These are phyloP conservation scores for Geranium incanum DNA, from an alignment of 441 rosid species.

Conservation along the genomic window DNA sequence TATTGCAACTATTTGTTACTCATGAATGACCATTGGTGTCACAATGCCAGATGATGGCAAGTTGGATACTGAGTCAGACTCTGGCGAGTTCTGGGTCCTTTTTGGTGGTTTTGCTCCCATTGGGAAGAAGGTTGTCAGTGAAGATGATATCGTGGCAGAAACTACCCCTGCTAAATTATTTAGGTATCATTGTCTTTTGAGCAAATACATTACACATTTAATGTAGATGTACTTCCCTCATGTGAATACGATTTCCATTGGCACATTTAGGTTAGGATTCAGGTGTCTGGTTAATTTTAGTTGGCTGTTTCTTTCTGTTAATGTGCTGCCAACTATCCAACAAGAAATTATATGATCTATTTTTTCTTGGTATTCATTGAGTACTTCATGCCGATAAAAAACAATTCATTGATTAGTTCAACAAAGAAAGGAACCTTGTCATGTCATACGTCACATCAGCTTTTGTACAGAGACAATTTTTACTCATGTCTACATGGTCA, in stretches of 20 bases:
- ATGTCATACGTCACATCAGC: not conserved
- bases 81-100: conserved; percentile 98
- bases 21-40: conserved; percentile 14
- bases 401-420: not conserved
- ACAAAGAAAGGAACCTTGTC: not conserved
- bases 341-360: not conserved
- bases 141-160: conserved; percentile 69
- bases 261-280: not conserved
- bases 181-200: conserved; percentile 38
- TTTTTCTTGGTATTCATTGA: not conserved
- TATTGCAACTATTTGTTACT: conserved; percentile 16
- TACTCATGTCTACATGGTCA: not conserved
- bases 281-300: not conserved
- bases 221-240: not conserved
- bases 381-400: not conserved
- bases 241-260: not conserved
- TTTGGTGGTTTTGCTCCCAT: conserved; percentile 99
- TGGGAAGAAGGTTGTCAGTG: conserved; percentile 69
- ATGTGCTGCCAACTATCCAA: conserved; percentile 10
- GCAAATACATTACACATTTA: not conserved
- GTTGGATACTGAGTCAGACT: conserved; percentile 94
- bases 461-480: not conserved
- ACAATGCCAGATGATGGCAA: conserved; percentile 78
- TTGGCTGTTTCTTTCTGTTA: conserved; percentile 12
- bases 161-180: conserved; percentile 69